Conservation (phyloP, 148 eudicot genomes). For the Rhododendron simsii region DNA sequence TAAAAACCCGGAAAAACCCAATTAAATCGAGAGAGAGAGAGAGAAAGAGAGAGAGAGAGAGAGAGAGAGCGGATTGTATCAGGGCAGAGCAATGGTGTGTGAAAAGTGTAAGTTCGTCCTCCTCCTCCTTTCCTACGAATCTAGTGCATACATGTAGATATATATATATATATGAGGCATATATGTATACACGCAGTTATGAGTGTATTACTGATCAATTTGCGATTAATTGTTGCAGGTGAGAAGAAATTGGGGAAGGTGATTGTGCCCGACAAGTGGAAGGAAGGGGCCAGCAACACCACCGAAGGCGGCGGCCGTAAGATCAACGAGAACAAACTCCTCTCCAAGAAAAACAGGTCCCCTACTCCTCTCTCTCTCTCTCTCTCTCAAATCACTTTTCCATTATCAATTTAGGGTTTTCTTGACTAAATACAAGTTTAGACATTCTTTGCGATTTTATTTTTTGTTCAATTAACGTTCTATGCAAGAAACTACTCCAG, state of each 20-base stretch:
- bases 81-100: constrained; percentile 52
- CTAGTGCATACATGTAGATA: neutral
- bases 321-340: constrained; percentile 92
- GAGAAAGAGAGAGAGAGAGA: neutral
- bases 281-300: constrained; percentile 93
- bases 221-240: constrained; percentile 35
- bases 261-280: constrained; percentile 98
- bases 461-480: neutral
- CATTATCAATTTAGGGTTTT: neutral
- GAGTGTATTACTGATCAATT: neutral
- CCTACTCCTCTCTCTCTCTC: neutral
- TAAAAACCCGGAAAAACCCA: no score
- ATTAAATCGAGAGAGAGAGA: neutral
- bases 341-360: constrained; percentile 82
- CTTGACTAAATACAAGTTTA: neutral
- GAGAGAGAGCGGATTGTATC: neutral
- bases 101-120: constrained; percentile 62
- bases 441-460: neutral
- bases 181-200: neutral
- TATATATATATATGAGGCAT: neutral
- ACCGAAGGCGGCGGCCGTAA: constrained; percentile 94
- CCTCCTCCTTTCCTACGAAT: constrained; percentile 2
- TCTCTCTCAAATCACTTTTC: neutral
- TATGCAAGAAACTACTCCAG: neutral
- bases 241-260: constrained; percentile 89